Conservation (phyloP, 345 rosid species). For the Camelina sativa region DNA sequence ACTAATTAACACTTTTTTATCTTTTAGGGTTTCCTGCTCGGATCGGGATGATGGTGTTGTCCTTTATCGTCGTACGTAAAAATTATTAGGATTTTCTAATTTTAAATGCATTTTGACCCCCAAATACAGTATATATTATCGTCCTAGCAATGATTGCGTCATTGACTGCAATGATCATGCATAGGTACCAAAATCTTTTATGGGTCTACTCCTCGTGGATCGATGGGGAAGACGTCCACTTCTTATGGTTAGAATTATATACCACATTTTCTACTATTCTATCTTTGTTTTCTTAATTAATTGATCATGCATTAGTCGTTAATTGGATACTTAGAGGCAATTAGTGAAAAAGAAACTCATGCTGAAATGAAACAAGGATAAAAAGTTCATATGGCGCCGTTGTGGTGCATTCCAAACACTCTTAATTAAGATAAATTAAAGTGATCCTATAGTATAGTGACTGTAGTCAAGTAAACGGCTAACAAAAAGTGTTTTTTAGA, state of each 20-base stretch:
- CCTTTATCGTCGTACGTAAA: constrained; percentile 38
- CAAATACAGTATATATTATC: neutral
- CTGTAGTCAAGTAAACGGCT: neutral
- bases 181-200: constrained; percentile 44
- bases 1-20: neutral
- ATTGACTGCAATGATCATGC: neutral
- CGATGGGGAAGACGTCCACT: constrained; percentile 48
- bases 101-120: neutral
- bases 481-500: neutral
- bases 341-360: neutral
- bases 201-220: constrained; percentile 44
- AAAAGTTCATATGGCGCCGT: neutral
- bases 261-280: neutral
- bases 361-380: neutral
- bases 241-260: constrained; percentile 33
- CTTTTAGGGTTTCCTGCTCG: constrained; percentile 32
- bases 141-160: neutral
- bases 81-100: neutral
- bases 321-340: neutral
- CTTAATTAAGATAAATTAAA: neutral
- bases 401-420: neutral
- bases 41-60: constrained; percentile 41
- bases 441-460: neutral
- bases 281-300: neutral
- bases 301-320: neutral